Evolutionary conservation across 2,329 filamentous ascomycete species (phyloP).

Genomic region (Davidsoniella neocaledoniae): DNA sequence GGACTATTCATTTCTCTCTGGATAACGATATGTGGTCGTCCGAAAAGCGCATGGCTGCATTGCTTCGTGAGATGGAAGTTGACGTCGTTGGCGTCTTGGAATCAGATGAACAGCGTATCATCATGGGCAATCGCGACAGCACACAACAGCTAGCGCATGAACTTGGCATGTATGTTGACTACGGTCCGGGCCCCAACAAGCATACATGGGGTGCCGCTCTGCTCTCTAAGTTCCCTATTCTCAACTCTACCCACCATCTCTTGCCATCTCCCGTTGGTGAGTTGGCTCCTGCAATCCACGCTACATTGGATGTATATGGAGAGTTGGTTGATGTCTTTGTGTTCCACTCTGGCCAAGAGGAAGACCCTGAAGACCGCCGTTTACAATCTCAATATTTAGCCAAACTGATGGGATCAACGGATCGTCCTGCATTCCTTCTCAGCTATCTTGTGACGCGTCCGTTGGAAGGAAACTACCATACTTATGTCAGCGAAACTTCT

Average conservation of each 20-base stretch:
- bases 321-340: conserved; percentile 85
- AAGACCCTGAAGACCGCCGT: conserved; percentile 80
- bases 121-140: conserved; percentile 96
- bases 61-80: conserved; percentile 87
- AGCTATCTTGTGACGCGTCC: conserved; percentile 89
- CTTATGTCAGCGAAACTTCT: conserved; percentile 68
- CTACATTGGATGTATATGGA: conserved; percentile 88
- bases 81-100: conserved; percentile 93
- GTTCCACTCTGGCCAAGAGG: conserved; percentile 96
- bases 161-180: conserved; percentile 97
- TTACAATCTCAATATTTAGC: conserved; percentile 76
- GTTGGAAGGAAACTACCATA: conserved; percentile 88
- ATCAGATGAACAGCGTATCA: conserved; percentile 86
- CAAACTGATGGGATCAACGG: conserved; percentile 68
- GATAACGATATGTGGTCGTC: conserved; percentile 99
- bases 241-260: conserved; percentile 92
- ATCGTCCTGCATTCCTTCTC: conserved; percentile 68
- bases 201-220: conserved; percentile 93
- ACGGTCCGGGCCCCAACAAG: conserved; percentile 93
- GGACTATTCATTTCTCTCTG: conserved; percentile 95
- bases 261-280: conserved; percentile 88
- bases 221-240: conserved; percentile 90
- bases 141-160: conserved; percentile 93
- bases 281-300: conserved; percentile 86
- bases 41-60: conserved; percentile 79